Evolutionary conservation across 805 yeast species (phyloP), one percentile per base, ranked within the genome.

Genomic region (Ogataea methanolica): DNA sequence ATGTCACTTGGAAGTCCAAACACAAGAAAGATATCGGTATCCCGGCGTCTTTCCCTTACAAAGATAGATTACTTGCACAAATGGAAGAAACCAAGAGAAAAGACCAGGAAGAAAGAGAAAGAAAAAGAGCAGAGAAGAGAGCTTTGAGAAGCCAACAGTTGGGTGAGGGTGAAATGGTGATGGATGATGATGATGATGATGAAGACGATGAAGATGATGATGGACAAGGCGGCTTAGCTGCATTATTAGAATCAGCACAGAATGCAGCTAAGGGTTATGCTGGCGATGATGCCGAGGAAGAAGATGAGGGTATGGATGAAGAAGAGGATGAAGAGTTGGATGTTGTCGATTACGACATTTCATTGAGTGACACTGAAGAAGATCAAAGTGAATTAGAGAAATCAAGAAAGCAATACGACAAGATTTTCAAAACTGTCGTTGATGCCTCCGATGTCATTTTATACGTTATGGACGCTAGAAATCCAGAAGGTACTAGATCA

Each of bases 391-490:
- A 79, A 56, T 54, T 77, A 34, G 95, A 86, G 46, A 83, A 82
- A 62, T 86, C 94, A 12, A 79, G 94, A 66, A 91, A 86, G 65
- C 94, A 96, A 6, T 94, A 86, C 64, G 98, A 92, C 66, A 92
- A 91, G 70, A 82, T 92, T 50, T 92, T 91, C 76, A 91, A 90
- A 68, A 77, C 90, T 15, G 97, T 94, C 35, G 91, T 94, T 21
- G 97, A 90, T 51, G 85, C 90, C 21, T 75, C 97, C 2, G 99
- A 92, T 65, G 96, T 92, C 46, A 74, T 92, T 17, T 74, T 91
- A 47, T 92, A 94, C 62, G 97, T 92, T n/a, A 72, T 92, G 61
- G 99, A 92, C 69, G 96, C 99, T 1, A 83, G 99, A 68, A 97
- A 94, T 68, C 99, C 99, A 46, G 96, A 88, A 67, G 83, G 89